phyloP scores from a whole-genome alignment of 257 asterid species.

The Gynochthodes officinalis region DNA sequence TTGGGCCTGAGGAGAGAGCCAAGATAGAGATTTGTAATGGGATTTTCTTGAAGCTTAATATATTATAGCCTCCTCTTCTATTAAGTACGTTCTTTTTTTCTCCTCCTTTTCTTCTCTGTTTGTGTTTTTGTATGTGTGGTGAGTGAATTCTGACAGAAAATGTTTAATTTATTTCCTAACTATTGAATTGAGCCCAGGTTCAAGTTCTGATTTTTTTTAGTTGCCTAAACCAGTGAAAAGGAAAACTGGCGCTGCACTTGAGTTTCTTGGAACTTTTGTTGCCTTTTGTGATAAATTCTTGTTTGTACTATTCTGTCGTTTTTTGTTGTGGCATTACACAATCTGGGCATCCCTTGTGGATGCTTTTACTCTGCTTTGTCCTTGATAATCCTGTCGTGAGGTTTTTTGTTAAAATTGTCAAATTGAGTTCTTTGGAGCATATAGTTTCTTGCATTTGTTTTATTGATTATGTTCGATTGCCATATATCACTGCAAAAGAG shows the following conservation, averaged over 20 bases:
- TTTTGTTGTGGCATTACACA: not conserved
- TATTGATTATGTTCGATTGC: not conserved
- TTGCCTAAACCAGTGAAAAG: not conserved
- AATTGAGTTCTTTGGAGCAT: not conserved
- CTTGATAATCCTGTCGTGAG: not conserved
- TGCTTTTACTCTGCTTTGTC: no score
- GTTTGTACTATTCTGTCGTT: not conserved
- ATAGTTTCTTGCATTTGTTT: not conserved
- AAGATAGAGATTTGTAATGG: not conserved
- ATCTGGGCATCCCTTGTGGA: not conserved
- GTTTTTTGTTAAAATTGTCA: not conserved
- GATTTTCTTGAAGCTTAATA: constrained; percentile 7
- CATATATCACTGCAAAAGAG: not conserved
- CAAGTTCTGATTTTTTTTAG: not conserved
- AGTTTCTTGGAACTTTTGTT: not conserved
- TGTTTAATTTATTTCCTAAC: not conserved
- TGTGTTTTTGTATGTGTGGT: not conserved
- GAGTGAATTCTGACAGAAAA: not conserved
- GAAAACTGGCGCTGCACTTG: not conserved
- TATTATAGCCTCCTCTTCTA: not conserved
- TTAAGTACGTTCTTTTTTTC: not conserved
- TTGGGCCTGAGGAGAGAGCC: constrained; percentile 1
- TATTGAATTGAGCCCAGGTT: not conserved
- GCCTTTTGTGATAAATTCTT: not conserved
- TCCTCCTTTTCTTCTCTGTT: not conserved